Percentiles rank a stretch among this genome's conserved stretches.
These are phyloP conservation scores for Plasmodium relictum DNA, from an alignment of 169 alveolate species.

Conservation along the genomic window DNA sequence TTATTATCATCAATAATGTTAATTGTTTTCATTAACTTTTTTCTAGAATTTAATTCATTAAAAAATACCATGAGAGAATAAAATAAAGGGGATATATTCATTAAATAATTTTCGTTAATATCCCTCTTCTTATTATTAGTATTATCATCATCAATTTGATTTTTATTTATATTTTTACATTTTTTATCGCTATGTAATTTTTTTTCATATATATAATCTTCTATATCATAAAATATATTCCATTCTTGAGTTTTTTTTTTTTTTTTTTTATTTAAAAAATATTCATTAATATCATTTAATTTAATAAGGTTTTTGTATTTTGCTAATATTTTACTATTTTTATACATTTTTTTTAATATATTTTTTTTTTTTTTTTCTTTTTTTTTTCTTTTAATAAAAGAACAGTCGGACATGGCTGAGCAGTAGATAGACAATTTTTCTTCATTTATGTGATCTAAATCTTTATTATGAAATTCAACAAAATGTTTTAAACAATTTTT, in stretches of 20 bases:
- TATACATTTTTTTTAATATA: conserved; percentile 13
- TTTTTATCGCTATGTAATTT: neutral
- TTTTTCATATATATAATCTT: neutral
- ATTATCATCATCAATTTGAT: neutral
- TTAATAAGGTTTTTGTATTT: neutral
- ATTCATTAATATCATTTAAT: neutral
- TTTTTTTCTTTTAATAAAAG: neutral
- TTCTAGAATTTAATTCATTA: conserved; percentile 62
- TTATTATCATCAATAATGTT: conserved; percentile 56
- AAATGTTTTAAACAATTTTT: neutral
- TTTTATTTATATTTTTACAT: neutral
- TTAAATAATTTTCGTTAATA: conserved; percentile 8
- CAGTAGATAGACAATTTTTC: neutral
- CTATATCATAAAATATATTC: neutral
- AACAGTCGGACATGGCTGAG: neutral
- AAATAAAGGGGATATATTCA: conserved; percentile 37
- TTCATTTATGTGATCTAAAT: neutral
- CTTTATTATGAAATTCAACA: neutral
- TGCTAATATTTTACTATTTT: conserved; percentile 27
- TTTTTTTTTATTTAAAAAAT: neutral
- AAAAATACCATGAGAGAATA: conserved; percentile 68
- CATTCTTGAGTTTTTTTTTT: neutral
- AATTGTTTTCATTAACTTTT: conserved; percentile 57
- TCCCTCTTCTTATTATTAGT: neutral
- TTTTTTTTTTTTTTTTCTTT: conserved; percentile 6